Percentiles rank a stretch among this genome's conserved stretches.
Conservation (phyloP, 192 early-diverging fungal genomes). For the Chytriomyces sp. region DNA sequence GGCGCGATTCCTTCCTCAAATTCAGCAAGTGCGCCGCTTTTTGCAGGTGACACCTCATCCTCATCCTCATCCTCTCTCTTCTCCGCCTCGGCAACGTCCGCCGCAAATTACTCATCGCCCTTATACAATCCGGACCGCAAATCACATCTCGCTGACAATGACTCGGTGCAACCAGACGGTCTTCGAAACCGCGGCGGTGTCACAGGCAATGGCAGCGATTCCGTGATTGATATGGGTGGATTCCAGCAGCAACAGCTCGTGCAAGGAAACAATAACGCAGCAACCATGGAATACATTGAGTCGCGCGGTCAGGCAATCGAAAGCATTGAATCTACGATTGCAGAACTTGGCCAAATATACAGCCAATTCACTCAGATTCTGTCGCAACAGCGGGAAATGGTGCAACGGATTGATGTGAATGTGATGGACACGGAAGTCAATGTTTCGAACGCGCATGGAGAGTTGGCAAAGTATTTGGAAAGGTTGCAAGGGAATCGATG, state of each 20-base stretch:
- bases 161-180: conserved; percentile 28
- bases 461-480: conserved; percentile 91
- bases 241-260: conserved; percentile 70
- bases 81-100: conserved; percentile 4
- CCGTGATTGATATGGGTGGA: conserved; percentile 49
- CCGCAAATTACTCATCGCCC: conserved; percentile 54
- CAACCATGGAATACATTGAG: conserved; percentile 82
- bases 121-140: conserved; percentile 66
- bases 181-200: conserved; percentile 7
- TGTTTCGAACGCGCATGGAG: conserved; percentile 84
- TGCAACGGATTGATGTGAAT: conserved; percentile 93
- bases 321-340: conserved; percentile 95
- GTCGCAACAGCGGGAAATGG: conserved; percentile 83
- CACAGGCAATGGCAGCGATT: conserved; percentile 19
- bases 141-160: conserved; percentile 18
- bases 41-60: conserved; percentile 21
- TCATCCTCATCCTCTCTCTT: conserved; percentile 36
- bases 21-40: background rate
- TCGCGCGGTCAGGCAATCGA: conserved; percentile 89
- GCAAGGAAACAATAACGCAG: conserved; percentile 48
- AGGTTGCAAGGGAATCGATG: conserved; percentile 91
- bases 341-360: conserved; percentile 91
- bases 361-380: conserved; percentile 85
- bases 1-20: background rate
- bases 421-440: conserved; percentile 91